A percentile compares a stretch with the other conserved stretches of the same genome.
Evolutionary conservation across 345 rosid species (phyloP).

Genomic region (Rhizophora mangle): DNA sequence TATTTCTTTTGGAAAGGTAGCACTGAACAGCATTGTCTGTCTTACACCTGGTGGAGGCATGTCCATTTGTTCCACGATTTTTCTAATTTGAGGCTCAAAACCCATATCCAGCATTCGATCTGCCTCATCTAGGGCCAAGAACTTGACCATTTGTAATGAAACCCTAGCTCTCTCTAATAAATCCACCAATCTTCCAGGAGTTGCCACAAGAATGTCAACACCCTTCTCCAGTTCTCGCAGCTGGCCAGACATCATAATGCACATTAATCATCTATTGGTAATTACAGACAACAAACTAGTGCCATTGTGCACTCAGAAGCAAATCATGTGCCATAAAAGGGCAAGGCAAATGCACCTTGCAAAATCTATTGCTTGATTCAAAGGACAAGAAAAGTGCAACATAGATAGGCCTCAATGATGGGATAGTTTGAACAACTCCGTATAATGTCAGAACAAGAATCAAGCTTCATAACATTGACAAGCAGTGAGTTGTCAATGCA

Average conservation of each 20-base stretch:
- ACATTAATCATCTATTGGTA: not conserved
- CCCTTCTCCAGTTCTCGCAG: slow-evolving; percentile 93
- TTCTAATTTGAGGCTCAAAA: slow-evolving; percentile 97
- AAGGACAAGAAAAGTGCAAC: not conserved
- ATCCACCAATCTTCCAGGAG: slow-evolving; percentile 97
- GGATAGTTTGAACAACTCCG: not conserved
- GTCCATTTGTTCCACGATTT: slow-evolving; percentile 93
- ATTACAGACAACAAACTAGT: no score
- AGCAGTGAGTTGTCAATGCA: not conserved
- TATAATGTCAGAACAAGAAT: not conserved
- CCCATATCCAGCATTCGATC: slow-evolving; percentile 99
- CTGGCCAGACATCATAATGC: slow-evolving; percentile 40
- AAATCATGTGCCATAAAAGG: not conserved
- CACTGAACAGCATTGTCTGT: slow-evolving; percentile 95
- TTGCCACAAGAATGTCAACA: slow-evolving; percentile 97
- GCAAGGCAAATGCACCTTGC: not conserved
- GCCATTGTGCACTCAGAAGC: not conserved
- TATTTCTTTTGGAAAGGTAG: slow-evolving; percentile 94
- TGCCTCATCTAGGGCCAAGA: slow-evolving; percentile 93
- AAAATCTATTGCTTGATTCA: not conserved
- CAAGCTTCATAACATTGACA: not conserved
- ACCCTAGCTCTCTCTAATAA: slow-evolving; percentile 95
- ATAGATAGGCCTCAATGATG: not conserved
- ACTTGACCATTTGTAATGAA: slow-evolving; percentile 85
- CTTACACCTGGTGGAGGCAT: slow-evolving; percentile 88